Base-by-base conservation (phyloP, 164 flowering plant species). In the Vitis cinerea region DNA sequence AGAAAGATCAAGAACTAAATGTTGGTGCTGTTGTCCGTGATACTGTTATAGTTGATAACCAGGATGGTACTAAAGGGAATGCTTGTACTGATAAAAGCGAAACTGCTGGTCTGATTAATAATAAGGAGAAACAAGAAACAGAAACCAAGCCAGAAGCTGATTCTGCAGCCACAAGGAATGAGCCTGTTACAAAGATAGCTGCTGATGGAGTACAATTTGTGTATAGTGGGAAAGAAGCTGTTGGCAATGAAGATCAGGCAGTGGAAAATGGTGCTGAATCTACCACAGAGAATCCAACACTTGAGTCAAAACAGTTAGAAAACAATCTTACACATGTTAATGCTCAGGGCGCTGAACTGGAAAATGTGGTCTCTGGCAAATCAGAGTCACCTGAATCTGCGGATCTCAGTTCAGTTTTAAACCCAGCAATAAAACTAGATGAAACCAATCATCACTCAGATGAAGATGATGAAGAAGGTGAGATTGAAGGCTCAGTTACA, bases 401-500 rank as follows among this genome's bases (percentile, higher is more conserved):
- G 14, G 72, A 71, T 15, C 31, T 52, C 8, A 66, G 50, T 19
- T 61, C 72, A 10, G 27, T 59, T 65, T 9, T 69, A 47, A 63
- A 68, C 58, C 10, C 49, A 14, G 73, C 74, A 53, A 51, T 48
- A 17, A 59, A 14, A 50, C 19, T 63, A 27, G 56, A 70, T 59
- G 77, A 71, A 8, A 75, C 61, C 52, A 51, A 62, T 17, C 44
- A 71, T n/a, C 60, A 61, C 30, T 50, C 31, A 65, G 77, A 80
- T 64, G 82, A 56, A 47, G 84, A 72, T 11, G 78, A 9, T 55
- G 77, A 73, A 47, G 84, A 72, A 15, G 78, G 11, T 55, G 77
- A 75, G 17, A 72, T 60, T 65, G 90, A 86, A 50, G 86, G 75
- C 49, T 84, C 86, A 8, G 74, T 29, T 65, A 70, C 87, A 17